Percentiles rank a stretch among this genome's conserved stretches.
phyloP scores from a whole-genome alignment of 495 filamentous ascomycete species.

The Aspergillus haitiensis region DNA sequence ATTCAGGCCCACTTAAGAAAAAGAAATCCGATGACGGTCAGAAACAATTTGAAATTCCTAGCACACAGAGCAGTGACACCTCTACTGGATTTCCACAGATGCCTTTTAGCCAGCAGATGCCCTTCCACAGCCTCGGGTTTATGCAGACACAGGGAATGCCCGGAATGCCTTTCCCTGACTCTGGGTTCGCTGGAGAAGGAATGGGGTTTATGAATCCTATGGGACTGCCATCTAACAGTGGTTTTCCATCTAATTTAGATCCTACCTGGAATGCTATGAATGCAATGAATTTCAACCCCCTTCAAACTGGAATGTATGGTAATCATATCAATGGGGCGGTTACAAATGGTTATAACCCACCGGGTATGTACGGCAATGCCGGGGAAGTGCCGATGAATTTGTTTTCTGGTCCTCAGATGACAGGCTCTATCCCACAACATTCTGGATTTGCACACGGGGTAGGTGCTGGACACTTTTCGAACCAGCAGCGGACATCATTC shows the following conservation, averaged over 20 bases:
- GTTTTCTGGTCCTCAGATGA: slow-evolving; percentile 39
- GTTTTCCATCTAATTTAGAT: slow-evolving; percentile 47
- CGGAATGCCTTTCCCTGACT: slow-evolving; percentile 44
- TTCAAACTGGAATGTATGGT: slow-evolving; percentile 50
- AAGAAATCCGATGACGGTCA: slow-evolving; percentile 33
- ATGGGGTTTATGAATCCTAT: slow-evolving; percentile 59
- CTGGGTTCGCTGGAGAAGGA: slow-evolving; percentile 41
- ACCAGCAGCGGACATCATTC: slow-evolving; percentile 71
- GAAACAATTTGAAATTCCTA: slow-evolving; percentile 9
- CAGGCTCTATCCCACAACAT: slow-evolving; percentile 32
- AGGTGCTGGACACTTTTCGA: slow-evolving; percentile 56
- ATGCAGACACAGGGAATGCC: slow-evolving; percentile 39
- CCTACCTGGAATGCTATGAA: slow-evolving; percentile 53
- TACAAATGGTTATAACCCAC: slow-evolving; percentile 30
- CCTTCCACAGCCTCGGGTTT: slow-evolving; percentile 34
- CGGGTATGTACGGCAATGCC: slow-evolving; percentile 41
- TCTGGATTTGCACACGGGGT: slow-evolving; percentile 34
- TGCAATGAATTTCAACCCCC: slow-evolving; percentile 43
- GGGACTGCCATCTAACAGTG: slow-evolving; percentile 42
- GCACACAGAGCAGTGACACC: slow-evolving; percentile 20
- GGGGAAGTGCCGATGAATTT: slow-evolving; percentile 44
- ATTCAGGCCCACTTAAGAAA: slow-evolving; percentile 34
- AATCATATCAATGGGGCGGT: slow-evolving; percentile 37
- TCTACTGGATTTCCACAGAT: slow-evolving; percentile 21
- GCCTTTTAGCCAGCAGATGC: slow-evolving; percentile 38